Evolutionary conservation across 768 basidiomycete species (phyloP), one percentile per base, ranked within the genome.

Genomic region (Hirschioporus abietinus): DNA sequence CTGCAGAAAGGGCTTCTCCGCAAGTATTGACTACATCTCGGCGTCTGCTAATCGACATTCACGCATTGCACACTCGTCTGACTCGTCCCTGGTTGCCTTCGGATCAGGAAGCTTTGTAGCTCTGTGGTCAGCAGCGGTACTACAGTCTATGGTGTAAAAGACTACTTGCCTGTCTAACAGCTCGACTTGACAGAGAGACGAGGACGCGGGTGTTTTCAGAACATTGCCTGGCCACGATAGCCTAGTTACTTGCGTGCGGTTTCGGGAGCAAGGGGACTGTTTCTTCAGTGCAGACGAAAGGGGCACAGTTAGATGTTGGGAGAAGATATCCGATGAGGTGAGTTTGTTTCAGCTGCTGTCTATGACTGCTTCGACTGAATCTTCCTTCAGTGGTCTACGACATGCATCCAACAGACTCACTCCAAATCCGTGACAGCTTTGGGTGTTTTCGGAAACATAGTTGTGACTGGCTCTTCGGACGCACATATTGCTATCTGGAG

Each of bases 401-500:
- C 77, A 0, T 71, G 71, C 12, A 78, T 77, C 34, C 69, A 84
- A 1, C 76, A 87, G 67, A 92, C 88, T 0, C 96, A 98, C 75
- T 68, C 76, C 20, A 82, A 85, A 64, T 82, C 92, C 0, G 83
- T 98, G 30, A 90, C 92, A 15, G 82, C 89, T 1, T 74, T 98
- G 3, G 85, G 82, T 57, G 78, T 81, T 1, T 77, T 81, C 63
- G 80, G 78, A 18, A 74, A 79, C 59, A 76, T 80, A 36, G 68
- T 96, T 9, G 81, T 89, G 1, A 93, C 93, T 0, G 95, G 92
- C 0, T 88, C 91, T 18, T 96, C 95, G 0, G 95, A 98, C 75
- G 86, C 88, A 0, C 77, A 78, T 0, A 82, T 96, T 58, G 93
- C 91, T 75, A 79, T 93, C 27, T 98, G 93, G 93, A 76, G 76